These are phyloP conservation scores for Cercophora newfieldiana DNA, from an alignment of 495 filamentous ascomycete species.

Conservation along the genomic window DNA sequence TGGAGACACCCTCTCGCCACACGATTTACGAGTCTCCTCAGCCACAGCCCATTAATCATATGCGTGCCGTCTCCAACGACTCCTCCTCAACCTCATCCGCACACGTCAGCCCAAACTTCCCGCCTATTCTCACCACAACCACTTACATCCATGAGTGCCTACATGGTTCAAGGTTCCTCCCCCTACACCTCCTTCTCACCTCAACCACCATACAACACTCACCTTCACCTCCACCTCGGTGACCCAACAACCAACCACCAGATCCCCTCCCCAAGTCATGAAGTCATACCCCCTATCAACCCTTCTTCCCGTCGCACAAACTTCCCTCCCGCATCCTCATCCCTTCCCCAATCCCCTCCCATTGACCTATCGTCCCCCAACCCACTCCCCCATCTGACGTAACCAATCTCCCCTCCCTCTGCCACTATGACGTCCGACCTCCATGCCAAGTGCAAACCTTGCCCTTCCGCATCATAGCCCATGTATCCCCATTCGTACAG, in stretches of 20 bases:
- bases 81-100: not conserved
- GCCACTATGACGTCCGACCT: slow-evolving; percentile 4
- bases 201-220: not conserved
- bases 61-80: not conserved
- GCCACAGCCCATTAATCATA: not conserved
- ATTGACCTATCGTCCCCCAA: not conserved
- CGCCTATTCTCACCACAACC: not conserved
- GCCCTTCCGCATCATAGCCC: no score
- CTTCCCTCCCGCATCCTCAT: no score
- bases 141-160: no score
- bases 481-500: no score
- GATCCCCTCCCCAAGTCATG: not conserved
- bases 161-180: no score
- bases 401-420: not conserved
- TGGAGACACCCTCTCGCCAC: not conserved
- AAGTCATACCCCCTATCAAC: not conserved
- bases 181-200: not conserved
- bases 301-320: not conserved
- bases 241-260: not conserved
- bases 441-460: no score
- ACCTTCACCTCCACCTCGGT: not conserved
- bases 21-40: slow-evolving; percentile 1
- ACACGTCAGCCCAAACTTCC: not conserved
- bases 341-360: no score
- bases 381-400: not conserved